Base-by-base conservation (phyloP, 805 yeast genomes). In the Starmerella vitae region DNA sequence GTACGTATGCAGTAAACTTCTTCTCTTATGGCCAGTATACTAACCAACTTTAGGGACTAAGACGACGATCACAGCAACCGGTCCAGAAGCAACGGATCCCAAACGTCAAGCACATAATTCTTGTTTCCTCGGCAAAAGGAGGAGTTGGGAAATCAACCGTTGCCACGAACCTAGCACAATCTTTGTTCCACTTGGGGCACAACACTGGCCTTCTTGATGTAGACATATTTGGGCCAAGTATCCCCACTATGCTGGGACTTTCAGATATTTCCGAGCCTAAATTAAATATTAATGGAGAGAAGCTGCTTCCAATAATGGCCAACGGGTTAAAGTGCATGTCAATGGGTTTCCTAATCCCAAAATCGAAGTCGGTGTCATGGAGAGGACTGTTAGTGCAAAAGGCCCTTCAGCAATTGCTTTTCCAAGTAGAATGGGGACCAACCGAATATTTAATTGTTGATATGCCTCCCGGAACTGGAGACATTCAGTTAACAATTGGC, bases 381-480 rank as follows among this genome's bases (percentile, higher is more conserved):
- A 64, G 94, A 38, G 94, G 94, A 0, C 59, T 82, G 30, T 74
- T 83, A 74, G 86, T 83, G 17, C 83, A 79, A 73, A 83, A 83
- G 56, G 94, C 93, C 0, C 56, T 83, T 19, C 84, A 83, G 49
- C 94, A 83, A 52, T 64, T 83, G n/a, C 54, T 83, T 8, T 83
- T 78, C 50, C 93, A 83, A 39, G 93, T 83, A 1, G 70, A 74
- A 33, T 83, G 94, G 94, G 63, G 65, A 20, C 46, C 48, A 5
- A 30, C 46, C 2, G 93, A 83, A 53, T 67, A 74, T 18, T 61
- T 83, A 34, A 77, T 83, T 1, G 63, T 83, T 9, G 94, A 83
- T 50, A 70, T 83, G 80, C 94, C 94, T 0, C 94, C 94, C 0
- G 94, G 94, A 2, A 83, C 94, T 0, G 94, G 94, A 15, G 94